These are phyloP conservation scores for Penicillium nordicum DNA, from an alignment of 2,329 filamentous ascomycete species.

Conservation along the genomic window DNA sequence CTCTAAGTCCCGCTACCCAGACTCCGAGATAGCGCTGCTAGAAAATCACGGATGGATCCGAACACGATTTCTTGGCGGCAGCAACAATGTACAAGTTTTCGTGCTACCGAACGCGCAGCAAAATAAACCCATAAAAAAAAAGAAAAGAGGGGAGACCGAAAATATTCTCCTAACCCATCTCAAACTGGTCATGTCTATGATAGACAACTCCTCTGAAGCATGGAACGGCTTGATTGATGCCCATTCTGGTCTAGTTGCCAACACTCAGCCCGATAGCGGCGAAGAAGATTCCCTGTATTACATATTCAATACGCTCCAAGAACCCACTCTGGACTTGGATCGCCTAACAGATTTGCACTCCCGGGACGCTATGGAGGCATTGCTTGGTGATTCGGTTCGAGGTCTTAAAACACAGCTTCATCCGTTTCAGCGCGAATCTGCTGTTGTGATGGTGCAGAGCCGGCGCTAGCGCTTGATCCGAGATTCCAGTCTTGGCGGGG, in stretches of 20 bases:
- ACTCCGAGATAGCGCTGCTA: slow-evolving; percentile 24
- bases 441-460: slow-evolving; percentile 74
- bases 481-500: slow-evolving; percentile 61
- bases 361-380: slow-evolving; percentile 35
- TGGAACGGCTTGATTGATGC: slow-evolving; percentile 35
- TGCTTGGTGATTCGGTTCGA: slow-evolving; percentile 31
- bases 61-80: slow-evolving; percentile 20
- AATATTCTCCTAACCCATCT: not conserved
- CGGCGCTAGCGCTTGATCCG: slow-evolving; percentile 66
- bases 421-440: slow-evolving; percentile 74
- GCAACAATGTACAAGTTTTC: slow-evolving; percentile 33
- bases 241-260: not conserved
- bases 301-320: slow-evolving; percentile 49
- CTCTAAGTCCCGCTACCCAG: slow-evolving; percentile 13
- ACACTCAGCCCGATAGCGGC: slow-evolving; percentile 13
- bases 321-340: slow-evolving; percentile 36
- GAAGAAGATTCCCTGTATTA: slow-evolving; percentile 49
- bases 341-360: slow-evolving; percentile 33
- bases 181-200: slow-evolving; percentile 38
- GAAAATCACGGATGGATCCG: slow-evolving; percentile 39
- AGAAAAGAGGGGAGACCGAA: not conserved
- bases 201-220: slow-evolving; percentile 39
- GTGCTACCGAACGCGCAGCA: slow-evolving; percentile 40
- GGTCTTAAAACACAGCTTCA: slow-evolving; percentile 61
- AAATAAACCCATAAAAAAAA: slow-evolving; percentile 12